These are phyloP conservation scores for Selenicereus undatus DNA, from an alignment of 148 eudicot genomes.

Conservation along the genomic window DNA sequence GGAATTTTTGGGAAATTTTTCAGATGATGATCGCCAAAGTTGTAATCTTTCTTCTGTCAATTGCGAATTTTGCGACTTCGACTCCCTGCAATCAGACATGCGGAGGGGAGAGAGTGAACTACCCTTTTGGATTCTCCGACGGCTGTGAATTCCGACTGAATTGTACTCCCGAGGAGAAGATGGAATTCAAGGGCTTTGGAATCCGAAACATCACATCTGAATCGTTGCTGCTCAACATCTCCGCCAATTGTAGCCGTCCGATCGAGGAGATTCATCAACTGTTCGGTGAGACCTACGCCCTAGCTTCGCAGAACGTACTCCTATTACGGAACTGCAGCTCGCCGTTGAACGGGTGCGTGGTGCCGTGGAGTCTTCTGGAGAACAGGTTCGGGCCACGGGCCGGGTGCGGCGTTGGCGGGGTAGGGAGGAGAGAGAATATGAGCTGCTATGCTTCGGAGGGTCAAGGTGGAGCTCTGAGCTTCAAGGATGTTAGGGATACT, in stretches of 20 bases:
- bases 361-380: slow-evolving; percentile 34
- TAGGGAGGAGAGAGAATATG: slow-evolving; percentile 17
- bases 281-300: slow-evolving; percentile 38
- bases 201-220: slow-evolving; percentile 45
- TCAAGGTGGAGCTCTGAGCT: slow-evolving; percentile 21
- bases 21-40: neutral
- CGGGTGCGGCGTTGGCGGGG: slow-evolving; percentile 17
- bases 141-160: slow-evolving; percentile 44
- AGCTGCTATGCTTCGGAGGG: slow-evolving; percentile 37
- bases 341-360: slow-evolving; percentile 27
- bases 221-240: slow-evolving; percentile 32
- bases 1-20: neutral
- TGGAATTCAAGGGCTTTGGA: slow-evolving; percentile 26
- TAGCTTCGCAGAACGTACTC: slow-evolving; percentile 42
- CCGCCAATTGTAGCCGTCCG: slow-evolving; percentile 49
- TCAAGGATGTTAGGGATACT: slow-evolving; percentile 11
- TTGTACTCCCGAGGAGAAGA: slow-evolving; percentile 31
- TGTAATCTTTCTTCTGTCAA: neutral
- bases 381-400: slow-evolving; percentile 11
- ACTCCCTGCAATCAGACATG: slow-evolving; percentile 36
- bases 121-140: slow-evolving; percentile 70
- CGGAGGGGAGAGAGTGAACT: slow-evolving; percentile 31
- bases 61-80: neutral
- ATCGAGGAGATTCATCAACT: slow-evolving; percentile 19
- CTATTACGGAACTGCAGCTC: slow-evolving; percentile 41